phyloP scores from a whole-genome alignment of 2,329 filamentous ascomycete species.

The Colletotrichum somersetense region DNA sequence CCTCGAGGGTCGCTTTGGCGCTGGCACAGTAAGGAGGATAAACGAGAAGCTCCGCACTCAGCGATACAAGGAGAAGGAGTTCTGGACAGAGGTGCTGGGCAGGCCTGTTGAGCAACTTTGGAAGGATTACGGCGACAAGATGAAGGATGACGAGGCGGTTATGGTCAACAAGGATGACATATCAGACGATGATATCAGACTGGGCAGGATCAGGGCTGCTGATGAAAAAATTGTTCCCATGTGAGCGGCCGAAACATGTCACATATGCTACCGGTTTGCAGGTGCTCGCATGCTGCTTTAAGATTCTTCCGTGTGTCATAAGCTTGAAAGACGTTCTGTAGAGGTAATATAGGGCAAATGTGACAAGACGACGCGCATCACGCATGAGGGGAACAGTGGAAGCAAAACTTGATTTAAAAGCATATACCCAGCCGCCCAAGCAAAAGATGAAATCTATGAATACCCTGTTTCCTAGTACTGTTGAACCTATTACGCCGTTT shows the following conservation, averaged over 20 bases:
- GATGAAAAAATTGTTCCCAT: conserved; percentile 9
- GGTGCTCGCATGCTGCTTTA: neutral
- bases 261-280: neutral
- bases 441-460: conserved; percentile 20
- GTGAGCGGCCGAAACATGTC: neutral
- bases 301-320: too few relatives aligned
- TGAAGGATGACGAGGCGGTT: conserved; percentile 43
- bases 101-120: conserved; percentile 77
- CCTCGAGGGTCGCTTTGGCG: conserved; percentile 76
- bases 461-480: conserved; percentile 32
- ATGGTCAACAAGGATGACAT: conserved; percentile 45
- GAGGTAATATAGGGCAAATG: neutral
- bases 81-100: conserved; percentile 79
- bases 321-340: neutral
- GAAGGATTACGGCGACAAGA: conserved; percentile 72
- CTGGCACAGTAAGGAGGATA: conserved; percentile 70
- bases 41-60: conserved; percentile 75
- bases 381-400: neutral
- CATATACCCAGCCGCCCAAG: conserved; percentile 16
- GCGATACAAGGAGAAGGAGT: conserved; percentile 72
- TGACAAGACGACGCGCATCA: neutral
- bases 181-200: conserved; percentile 41
- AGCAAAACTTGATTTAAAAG: conserved; percentile 7
- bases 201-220: conserved; percentile 31
- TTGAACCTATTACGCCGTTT: conserved; percentile 35